Base-by-base conservation (phyloP, 1,284 basidiomycete genomes). In the Mycena sp. region DNA sequence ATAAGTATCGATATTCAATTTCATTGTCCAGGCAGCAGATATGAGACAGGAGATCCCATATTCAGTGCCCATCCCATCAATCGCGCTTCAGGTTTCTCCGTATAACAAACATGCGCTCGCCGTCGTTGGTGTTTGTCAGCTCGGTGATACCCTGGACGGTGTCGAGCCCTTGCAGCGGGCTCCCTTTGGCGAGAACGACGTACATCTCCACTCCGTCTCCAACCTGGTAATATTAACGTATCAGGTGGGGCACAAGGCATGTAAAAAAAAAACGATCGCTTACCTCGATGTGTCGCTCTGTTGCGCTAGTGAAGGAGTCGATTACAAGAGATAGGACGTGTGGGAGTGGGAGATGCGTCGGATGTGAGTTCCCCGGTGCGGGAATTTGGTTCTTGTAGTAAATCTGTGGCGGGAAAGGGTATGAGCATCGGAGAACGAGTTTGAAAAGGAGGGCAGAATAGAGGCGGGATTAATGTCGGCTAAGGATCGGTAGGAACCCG, bases 231-330 rank as follows among this genome's bases (percentile, higher is more conserved):
- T 3, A 37, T n/a, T 10, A 1, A 25, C 9, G 11, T 16, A 40
- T 25, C 32, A 14, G 21, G 28, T 9, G n/a, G 14, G 21, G 44
- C 32, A 35, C 3, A 17, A 6, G 16, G 23, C 10, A 30, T 16
- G 11, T 14, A 26, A 17, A 58, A 45, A 60, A 57, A 69, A 40
- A 19, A 44, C 21, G 68, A n/a, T 67, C 9, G 26, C 81, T 67
- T 70, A 92, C 91, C 86, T 98, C 94, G 73, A 98, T 98, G 77
- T 98, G 96, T 68, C 96, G 88, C 80, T 98, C 96, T 9, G 96
- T 96, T 26, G 96, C 96, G 68, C 93, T 88, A 32, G 93, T 95
- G 76, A 95, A 95, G n/a, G 94, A 93, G 80, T 98, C 96, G 64
- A 94, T 92, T 70, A 98, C 94, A 73, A 98, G 87, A 26, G 87